Evolutionary conservation across 2,329 filamentous ascomycete genomes (phyloP), one percentile per base, ranked within the genome.

Genomic region (Verruconis gallopava): DNA sequence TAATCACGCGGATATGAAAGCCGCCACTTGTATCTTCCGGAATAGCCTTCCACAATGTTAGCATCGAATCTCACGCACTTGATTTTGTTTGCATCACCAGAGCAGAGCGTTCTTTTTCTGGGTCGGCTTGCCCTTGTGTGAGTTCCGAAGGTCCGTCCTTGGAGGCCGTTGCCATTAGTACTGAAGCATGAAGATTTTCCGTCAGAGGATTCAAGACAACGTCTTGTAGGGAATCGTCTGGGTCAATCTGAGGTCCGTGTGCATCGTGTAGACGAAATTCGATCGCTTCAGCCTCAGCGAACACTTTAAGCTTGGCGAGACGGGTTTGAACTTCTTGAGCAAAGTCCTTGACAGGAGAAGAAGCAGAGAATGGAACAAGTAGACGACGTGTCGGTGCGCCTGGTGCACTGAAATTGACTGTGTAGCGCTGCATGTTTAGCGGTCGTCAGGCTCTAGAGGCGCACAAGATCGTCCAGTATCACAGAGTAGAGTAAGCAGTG

Each of bases 401-500:
- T 18, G 14, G 6, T n/a, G 6, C 25, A n/a, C 25, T 5, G 35
- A 37, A 15, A 18, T 15, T 18, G 4, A 37, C 35, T 17, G 35
- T 37, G 35, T 37, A 37, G 14, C 35, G 35, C 35, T 37, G 14
- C 35, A 37, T 37, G 9, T 30, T 30, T 9, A 30, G n/a, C 25
- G n/a, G 9, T 30, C 9, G 9, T 30, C 25, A 30, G n/a, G n/a
- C n/a, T n/a, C n/a, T n/a, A n/a, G n/a, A n/a, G n/a, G n/a, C n/a
- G n/a, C n/a, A n/a, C n/a, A n/a, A n/a, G n/a, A n/a, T n/a, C n/a
- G n/a, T n/a, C n/a, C n/a, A n/a, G n/a, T n/a, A n/a, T n/a, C n/a
- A n/a, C n/a, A n/a, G n/a, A n/a, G n/a, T n/a, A n/a, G n/a, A n/a
- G n/a, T n/a, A n/a, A n/a, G n/a, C n/a, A n/a, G n/a, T n/a, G n/a